Percentiles rank a stretch among this genome's conserved stretches.
phyloP scores from a whole-genome alignment of 768 basidiomycete species.

The Dioszegia hungarica region DNA sequence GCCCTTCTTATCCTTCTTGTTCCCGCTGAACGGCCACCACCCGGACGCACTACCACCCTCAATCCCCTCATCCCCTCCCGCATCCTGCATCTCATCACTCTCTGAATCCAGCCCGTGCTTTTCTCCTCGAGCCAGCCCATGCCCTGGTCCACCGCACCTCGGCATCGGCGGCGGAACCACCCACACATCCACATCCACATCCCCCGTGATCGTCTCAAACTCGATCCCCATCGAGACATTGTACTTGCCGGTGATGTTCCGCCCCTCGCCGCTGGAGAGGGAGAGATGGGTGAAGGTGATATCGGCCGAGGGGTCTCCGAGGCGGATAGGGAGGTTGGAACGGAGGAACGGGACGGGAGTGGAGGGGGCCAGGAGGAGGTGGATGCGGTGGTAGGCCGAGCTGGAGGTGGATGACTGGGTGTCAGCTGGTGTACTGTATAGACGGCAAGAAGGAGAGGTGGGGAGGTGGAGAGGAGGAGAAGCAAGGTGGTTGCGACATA shows the following conservation, averaged over 20 bases:
- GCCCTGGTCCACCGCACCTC: background rate
- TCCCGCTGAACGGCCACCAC: conserved; percentile 6
- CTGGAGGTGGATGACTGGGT: background rate
- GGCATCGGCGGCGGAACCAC: conserved; percentile 14
- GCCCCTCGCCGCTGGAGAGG: conserved; percentile 9
- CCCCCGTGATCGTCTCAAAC: conserved; percentile 27
- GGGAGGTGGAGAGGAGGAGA: background rate
- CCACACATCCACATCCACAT: conserved; percentile 31
- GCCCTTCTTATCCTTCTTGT: background rate
- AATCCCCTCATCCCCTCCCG: background rate
- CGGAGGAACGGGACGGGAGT: background rate
- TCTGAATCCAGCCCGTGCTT: conserved; percentile 7
- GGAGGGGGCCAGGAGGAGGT: background rate
- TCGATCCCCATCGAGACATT: conserved; percentile 24
- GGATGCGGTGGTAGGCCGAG: background rate
- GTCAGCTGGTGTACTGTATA: background rate
- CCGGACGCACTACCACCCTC: background rate
- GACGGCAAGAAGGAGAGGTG: too few relatives aligned
- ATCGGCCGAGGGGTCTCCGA: background rate
- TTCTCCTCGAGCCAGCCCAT: background rate
- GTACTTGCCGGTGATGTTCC: conserved; percentile 23
- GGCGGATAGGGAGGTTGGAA: background rate
- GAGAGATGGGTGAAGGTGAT: conserved; percentile 13
- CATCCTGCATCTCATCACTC: background rate
- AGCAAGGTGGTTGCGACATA: background rate